phyloP scores from a whole-genome alignment of 768 basidiomycete species.

The Russula vinacea region DNA sequence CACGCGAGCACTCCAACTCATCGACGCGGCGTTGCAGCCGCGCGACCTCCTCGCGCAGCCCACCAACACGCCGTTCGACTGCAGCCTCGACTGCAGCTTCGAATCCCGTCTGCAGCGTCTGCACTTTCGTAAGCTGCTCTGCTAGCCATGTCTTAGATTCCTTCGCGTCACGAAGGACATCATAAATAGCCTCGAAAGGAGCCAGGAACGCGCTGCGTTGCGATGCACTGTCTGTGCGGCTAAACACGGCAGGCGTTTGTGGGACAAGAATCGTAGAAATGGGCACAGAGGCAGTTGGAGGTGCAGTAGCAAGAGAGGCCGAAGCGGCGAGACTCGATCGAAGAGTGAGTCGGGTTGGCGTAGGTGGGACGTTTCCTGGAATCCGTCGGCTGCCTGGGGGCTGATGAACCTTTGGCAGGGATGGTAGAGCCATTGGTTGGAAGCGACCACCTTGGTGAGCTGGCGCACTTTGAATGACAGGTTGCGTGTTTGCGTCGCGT shows the following conservation, averaged over 20 bases:
- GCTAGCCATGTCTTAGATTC: conserved; percentile 74
- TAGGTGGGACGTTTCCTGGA: conserved; percentile 30
- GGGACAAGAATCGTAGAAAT: conserved; percentile 65
- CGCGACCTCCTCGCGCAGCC: conserved; percentile 59
- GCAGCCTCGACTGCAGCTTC: conserved; percentile 55
- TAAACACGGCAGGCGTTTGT: conserved; percentile 64
- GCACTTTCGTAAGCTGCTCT: conserved; percentile 68
- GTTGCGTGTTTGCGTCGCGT: conserved; percentile 52
- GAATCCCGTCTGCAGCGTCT: conserved; percentile 52
- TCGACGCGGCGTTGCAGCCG: conserved; percentile 61
- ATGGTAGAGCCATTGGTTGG: conserved; percentile 27
- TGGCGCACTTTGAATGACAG: conserved; percentile 74
- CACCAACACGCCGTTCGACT: conserved; percentile 58
- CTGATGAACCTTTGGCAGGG: conserved; percentile 27
- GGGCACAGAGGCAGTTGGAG: conserved; percentile 55
- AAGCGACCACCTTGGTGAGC: conserved; percentile 52
- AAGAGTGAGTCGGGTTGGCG: conserved; percentile 29
- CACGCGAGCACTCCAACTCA: conserved; percentile 57
- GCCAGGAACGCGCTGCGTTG: conserved; percentile 77
- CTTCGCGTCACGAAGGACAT: conserved; percentile 75
- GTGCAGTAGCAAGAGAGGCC: conserved; percentile 21
- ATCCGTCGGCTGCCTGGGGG: conserved; percentile 20
- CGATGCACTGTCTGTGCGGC: conserved; percentile 55
- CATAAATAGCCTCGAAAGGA: conserved; percentile 82
- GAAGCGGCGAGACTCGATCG: conserved; percentile 32